Conservation (phyloP, 2,329 filamentous ascomycete species). For the Arachnomyces sp. region DNA sequence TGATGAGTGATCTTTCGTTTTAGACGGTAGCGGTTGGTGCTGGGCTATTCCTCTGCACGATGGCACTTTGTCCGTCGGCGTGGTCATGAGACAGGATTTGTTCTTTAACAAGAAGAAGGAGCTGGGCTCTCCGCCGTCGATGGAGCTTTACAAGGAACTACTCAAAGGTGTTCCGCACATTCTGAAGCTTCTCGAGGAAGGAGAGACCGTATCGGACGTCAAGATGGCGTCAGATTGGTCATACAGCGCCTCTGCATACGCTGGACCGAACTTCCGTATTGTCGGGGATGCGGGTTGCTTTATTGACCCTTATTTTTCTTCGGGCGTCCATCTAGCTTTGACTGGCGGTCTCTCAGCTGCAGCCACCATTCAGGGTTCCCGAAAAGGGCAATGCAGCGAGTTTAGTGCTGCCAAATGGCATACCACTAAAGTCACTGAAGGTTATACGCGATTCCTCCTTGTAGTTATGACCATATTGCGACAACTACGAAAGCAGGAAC, state of each 20-base stretch:
- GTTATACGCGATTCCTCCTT: constrained; percentile 43
- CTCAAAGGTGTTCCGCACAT: constrained; percentile 25
- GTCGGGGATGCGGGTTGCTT: constrained; percentile 44
- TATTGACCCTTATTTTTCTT: constrained; percentile 45
- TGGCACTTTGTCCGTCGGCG: constrained; percentile 37
- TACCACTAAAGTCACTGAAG: constrained; percentile 37
- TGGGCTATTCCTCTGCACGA: constrained; percentile 48
- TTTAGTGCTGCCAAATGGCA: constrained; percentile 33
- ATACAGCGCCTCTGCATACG: constrained; percentile 40
- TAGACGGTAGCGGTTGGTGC: constrained; percentile 43
- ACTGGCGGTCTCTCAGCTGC: constrained; percentile 40
- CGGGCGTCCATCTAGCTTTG: constrained; percentile 42
- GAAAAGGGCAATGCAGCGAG: constrained; percentile 34
- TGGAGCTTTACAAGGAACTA: constrained; percentile 29
- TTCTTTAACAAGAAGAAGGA: constrained; percentile 29
- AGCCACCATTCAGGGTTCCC: constrained; percentile 35
- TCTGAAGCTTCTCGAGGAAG: constrained; percentile 24
- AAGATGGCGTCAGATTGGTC: constrained; percentile 43
- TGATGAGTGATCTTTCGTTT: not conserved
- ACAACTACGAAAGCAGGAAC: no score
- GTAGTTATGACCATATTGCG: constrained; percentile 1
- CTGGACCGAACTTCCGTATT: constrained; percentile 33
- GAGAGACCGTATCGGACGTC: constrained; percentile 28
- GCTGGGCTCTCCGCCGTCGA: constrained; percentile 11
- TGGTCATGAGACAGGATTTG: constrained; percentile 37